Base-by-base conservation (phyloP, 805 yeast species). In the Lachancea nothofagi region DNA sequence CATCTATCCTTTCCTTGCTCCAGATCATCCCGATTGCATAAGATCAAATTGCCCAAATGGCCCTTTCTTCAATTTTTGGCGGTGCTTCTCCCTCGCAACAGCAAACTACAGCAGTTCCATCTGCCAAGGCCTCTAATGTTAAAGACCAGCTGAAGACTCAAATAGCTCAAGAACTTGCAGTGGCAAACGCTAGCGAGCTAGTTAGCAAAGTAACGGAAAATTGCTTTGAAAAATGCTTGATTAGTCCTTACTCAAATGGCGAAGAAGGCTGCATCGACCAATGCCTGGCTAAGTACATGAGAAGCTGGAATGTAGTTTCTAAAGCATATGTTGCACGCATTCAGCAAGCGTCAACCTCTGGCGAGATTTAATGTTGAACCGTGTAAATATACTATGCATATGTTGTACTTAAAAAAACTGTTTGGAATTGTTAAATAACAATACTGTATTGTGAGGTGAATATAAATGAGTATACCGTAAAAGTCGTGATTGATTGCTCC, bases 141-240 rank as follows among this genome's bases (percentile, higher is more conserved):
- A 80, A 81, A 55, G 72, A 74, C 20, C 75, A 79, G 54, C 64
- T 87, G 40, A 82, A 84, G 60, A 67, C 70, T 14, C 85, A 82
- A 55, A 78, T 89, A 41, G 70, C 80, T 29, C 83, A 78, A 59
- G 97, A 89, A 57, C 69, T 89, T 46, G 96, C 96, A 2, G 75
- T 86, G n/a, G 93, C 89, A 14, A 85, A 88, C 62, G 96, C 95
- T 25, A 81, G 90, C 2, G 89, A 85, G 54, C 69, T 89, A 40
- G 94, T 88, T 23, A 83, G 80, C 65, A 82, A 85, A 53, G 74
- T 86, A 58, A 81, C 95, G 9, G 88, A 80, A 51, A 83, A 84
- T 68, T 89, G 97, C 62, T 89, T 83, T 61, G 82, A 81, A 35
- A 76, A 78, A 59, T 89, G 97, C 64, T 69, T 85, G 35, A 61